These are phyloP conservation scores for Cucurbita ficifolia DNA, from an alignment of 306 rosid species.

Conservation along the genomic window DNA sequence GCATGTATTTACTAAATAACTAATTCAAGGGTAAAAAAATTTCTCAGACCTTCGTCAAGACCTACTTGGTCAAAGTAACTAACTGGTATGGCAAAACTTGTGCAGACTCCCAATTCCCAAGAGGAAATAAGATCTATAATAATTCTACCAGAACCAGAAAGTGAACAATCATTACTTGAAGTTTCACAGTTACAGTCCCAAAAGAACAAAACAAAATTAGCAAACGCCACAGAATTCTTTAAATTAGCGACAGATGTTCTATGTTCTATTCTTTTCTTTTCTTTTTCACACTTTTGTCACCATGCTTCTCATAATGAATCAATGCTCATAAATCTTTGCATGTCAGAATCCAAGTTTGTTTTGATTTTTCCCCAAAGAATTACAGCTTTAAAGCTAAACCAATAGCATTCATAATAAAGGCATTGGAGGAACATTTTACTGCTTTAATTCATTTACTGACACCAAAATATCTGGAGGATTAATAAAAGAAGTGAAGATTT, in stretches of 20 bases:
- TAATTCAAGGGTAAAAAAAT: not conserved
- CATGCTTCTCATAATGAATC: not conserved
- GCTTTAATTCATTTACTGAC: not conserved
- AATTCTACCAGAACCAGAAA: not conserved
- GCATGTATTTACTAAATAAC: not conserved
- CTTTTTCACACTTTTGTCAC: not conserved
- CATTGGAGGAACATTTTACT: not conserved
- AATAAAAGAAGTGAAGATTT: not conserved
- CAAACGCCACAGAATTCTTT: not conserved
- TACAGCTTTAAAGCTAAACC: not conserved
- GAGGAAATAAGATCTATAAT: not conserved
- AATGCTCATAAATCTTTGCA: not conserved
- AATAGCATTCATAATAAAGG: not conserved
- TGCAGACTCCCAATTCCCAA: not conserved
- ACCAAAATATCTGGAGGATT: not conserved
- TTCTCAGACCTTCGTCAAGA: not conserved
- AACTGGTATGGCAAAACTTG: not conserved
- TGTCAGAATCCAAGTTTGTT: not conserved
- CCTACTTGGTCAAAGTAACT: not conserved
- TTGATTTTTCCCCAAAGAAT: not conserved
- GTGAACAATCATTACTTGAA: not conserved
- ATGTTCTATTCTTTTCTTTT: not conserved
- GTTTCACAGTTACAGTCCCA: not conserved
- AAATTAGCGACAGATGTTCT: not conserved
- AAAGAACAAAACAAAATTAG: not conserved